phyloP scores from a whole-genome alignment of 257 asterid genomes.

The Apocynum venetum region DNA sequence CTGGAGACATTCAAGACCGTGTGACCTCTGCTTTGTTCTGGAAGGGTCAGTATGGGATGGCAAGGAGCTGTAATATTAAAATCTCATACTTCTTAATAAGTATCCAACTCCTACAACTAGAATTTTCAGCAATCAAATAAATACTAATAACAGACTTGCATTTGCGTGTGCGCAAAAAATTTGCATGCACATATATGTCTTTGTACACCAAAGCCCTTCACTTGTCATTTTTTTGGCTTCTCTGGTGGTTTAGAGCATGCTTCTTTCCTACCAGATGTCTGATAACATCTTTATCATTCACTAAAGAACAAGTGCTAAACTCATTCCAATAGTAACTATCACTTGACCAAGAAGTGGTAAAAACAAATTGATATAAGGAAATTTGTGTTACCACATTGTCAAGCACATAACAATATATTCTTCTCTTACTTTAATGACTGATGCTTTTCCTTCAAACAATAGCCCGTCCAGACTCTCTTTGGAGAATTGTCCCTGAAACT shows the following conservation, averaged over 20 bases:
- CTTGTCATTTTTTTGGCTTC: background rate
- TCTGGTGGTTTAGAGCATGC: background rate
- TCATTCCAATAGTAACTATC: background rate
- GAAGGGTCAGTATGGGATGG: background rate
- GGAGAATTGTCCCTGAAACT: background rate
- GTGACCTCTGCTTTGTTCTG: constrained; percentile 17
- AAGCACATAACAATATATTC: background rate
- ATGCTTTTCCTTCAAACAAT: constrained; percentile 5
- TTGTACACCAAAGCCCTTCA: background rate
- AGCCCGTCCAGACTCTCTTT: background rate
- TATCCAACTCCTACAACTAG: constrained; percentile 9
- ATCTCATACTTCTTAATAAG: constrained; percentile 2
- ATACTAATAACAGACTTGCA: background rate
- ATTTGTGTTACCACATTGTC: background rate
- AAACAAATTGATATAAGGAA: background rate
- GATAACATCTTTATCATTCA: background rate
- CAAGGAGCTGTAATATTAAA: background rate
- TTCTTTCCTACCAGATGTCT: background rate
- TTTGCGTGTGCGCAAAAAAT: background rate
- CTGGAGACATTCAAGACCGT: constrained; percentile 35
- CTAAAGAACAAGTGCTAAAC: background rate
- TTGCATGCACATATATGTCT: background rate
- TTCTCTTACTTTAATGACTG: background rate
- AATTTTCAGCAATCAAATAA: constrained; percentile 4
- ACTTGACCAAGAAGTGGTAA: background rate